Conservation (phyloP, 176 grass and related monocot genomes). For the Carex littledalei region DNA sequence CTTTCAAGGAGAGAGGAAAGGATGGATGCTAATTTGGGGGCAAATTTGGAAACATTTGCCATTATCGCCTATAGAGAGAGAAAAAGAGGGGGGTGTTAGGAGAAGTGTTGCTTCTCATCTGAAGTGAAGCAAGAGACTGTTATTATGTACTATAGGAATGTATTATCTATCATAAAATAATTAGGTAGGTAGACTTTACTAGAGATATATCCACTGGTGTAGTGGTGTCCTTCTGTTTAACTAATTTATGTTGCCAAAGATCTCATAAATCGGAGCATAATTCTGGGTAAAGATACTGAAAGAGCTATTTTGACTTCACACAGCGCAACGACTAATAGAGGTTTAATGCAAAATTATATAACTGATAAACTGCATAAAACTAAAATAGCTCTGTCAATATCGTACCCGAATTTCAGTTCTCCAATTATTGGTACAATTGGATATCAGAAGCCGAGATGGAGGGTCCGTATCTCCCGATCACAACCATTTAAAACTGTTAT, state of each 20-base stretch:
- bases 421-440: background rate
- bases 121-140: background rate
- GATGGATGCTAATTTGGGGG: slow-evolving; percentile 39
- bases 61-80: background rate
- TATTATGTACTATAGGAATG: background rate
- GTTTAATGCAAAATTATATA: too few relatives aligned
- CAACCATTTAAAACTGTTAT: background rate
- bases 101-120: background rate
- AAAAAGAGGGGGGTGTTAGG: background rate
- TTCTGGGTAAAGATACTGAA: too few relatives aligned
- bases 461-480: background rate
- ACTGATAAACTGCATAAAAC: too few relatives aligned
- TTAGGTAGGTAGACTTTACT: background rate
- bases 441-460: background rate
- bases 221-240: background rate
- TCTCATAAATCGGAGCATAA: too few relatives aligned
- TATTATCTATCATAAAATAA: background rate
- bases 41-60: background rate
- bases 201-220: background rate
- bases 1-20: slow-evolving; percentile 52
- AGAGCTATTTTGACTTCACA: too few relatives aligned
- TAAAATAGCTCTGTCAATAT: too few relatives aligned
- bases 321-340: too few relatives aligned
- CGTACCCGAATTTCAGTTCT: background rate
- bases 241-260: background rate